Percentiles rank a stretch among this genome's conserved stretches.
phyloP scores from a whole-genome alignment of 768 basidiomycete species.

The Termitomyces sp. region DNA sequence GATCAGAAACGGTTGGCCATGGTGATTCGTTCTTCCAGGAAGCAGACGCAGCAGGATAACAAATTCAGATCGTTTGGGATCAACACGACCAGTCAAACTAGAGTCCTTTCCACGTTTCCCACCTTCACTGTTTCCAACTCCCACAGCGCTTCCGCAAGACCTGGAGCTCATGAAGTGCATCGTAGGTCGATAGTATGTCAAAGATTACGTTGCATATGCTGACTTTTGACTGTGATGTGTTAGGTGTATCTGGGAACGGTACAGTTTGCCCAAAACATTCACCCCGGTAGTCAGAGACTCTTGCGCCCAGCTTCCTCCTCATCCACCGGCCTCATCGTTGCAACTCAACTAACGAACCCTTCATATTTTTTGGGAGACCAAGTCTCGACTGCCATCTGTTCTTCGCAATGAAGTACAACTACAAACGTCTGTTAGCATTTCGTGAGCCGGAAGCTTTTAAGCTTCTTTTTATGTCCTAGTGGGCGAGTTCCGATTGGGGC shows the following conservation, averaged over 20 bases:
- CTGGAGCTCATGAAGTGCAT: background rate
- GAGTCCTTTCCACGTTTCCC: background rate
- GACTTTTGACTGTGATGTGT: background rate
- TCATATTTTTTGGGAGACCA: too few relatives aligned
- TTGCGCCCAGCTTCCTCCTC: background rate
- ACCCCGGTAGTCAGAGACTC: background rate
- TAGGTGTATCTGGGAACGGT: background rate
- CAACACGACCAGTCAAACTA: background rate
- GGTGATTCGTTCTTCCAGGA: background rate
- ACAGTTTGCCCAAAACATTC: background rate
- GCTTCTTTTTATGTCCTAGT: constrained; percentile 2
- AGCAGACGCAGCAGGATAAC: background rate
- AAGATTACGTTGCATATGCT: background rate
- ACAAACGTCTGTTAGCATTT: background rate
- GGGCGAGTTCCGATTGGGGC: background rate
- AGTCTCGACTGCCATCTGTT: background rate
- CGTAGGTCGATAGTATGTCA: background rate
- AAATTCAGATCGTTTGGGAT: background rate
- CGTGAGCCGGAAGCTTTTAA: background rate
- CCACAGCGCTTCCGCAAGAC: background rate
- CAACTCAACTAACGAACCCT: background rate
- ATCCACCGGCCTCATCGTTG: background rate
- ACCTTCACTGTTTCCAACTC: background rate
- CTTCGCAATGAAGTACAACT: background rate
- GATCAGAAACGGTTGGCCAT: background rate